Conservation (phyloP, 2,329 filamentous ascomycete genomes). For the Fonsecaea pedrosoi region DNA sequence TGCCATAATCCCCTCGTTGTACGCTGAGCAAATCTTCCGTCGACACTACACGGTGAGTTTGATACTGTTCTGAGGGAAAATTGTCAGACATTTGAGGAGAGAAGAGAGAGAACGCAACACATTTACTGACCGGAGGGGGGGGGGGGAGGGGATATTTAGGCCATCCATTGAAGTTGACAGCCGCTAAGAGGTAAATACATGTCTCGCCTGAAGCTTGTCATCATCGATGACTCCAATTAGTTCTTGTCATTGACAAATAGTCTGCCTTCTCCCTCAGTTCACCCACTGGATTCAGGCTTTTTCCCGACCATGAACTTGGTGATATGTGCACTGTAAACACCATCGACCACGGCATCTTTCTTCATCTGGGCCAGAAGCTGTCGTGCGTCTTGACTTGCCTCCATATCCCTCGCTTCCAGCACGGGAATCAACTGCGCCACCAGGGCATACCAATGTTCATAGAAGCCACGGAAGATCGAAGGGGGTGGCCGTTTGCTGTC, state of each 20-base stretch:
- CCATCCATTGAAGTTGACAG: too few relatives aligned
- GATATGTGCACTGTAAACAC: constrained; percentile 26
- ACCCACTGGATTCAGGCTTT: constrained; percentile 6
- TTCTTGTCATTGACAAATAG: background rate
- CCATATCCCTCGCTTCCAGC: constrained; percentile 19
- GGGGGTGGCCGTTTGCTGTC: constrained; percentile 19
- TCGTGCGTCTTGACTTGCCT: constrained; percentile 15
- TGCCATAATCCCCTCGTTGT: constrained; percentile 19
- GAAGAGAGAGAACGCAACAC: background rate
- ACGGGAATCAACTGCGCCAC: constrained; percentile 19
- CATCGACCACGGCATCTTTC: constrained; percentile 16
- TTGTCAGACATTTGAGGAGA: background rate
- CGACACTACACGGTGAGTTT: constrained; percentile 6
- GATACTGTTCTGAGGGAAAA: background rate
- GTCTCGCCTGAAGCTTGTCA: background rate
- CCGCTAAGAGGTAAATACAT: too few relatives aligned
- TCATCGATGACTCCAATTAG: background rate
- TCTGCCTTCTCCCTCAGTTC: background rate
- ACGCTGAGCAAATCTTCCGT: constrained; percentile 11
- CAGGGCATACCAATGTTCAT: constrained; percentile 25
- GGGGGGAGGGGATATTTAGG: too few relatives aligned
- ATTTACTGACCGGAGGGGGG: too few relatives aligned
- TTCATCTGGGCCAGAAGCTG: constrained; percentile 20
- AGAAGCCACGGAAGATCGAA: constrained; percentile 21
- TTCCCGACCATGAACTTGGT: constrained; percentile 20